Evolutionary conservation across 2,329 filamentous ascomycete genomes (phyloP).

Genomic region (Cladorrhinum sp.): DNA sequence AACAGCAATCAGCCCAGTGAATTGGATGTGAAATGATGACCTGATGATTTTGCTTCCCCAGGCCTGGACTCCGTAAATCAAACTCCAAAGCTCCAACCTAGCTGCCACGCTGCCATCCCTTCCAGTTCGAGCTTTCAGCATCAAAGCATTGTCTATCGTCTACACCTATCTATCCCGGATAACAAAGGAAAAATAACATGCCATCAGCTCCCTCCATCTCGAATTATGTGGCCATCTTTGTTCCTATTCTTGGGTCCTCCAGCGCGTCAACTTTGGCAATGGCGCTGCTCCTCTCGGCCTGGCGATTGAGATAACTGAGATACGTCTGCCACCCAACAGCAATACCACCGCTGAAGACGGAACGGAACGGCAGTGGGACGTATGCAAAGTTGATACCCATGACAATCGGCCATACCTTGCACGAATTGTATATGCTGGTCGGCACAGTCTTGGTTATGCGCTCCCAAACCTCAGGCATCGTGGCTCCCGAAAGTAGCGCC

Average conservation of each 20-base stretch:
- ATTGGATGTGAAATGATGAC: neutral
- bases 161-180: neutral
- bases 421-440: conserved; percentile 70
- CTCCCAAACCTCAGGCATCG: conserved; percentile 60
- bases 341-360: conserved; percentile 73
- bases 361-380: conserved; percentile 73
- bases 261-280: neutral
- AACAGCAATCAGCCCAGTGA: neutral
- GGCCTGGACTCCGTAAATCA: neutral
- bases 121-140: no score
- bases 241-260: neutral
- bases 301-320: conserved; percentile 73
- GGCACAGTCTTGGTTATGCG: conserved; percentile 75
- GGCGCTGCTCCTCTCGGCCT: conserved; percentile 60
- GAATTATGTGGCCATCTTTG: neutral
- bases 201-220: neutral
- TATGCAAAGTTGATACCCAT: conserved; percentile 87
- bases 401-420: conserved; percentile 85
- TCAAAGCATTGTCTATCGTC: neutral
- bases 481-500: conserved; percentile 68
- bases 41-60: neutral
- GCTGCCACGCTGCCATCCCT: no score
- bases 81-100: neutral
- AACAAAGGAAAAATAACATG: neutral
- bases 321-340: conserved; percentile 94